Evolutionary conservation across 768 basidiomycete genomes (phyloP).

Genomic region (Pisolithus marmoratus): DNA sequence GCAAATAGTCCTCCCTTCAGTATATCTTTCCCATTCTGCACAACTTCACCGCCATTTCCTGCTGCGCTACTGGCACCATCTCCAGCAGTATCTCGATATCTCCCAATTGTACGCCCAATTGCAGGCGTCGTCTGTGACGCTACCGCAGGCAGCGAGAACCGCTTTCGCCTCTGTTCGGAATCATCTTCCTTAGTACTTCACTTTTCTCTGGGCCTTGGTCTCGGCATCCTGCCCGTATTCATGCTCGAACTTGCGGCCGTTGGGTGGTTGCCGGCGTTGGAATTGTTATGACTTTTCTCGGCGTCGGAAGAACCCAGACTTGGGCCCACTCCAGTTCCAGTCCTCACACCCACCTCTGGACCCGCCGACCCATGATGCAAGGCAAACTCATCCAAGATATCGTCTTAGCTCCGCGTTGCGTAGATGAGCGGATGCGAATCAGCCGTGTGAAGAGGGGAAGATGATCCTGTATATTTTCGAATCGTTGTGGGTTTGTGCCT

Average conservation of each 20-base stretch:
- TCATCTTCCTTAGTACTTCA: conserved; percentile 41
- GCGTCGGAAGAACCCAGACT: background rate
- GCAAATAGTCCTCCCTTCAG: conserved; percentile 28
- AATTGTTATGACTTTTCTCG: too few species aligned
- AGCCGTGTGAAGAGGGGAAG: conserved; percentile 11
- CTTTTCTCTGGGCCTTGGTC: background rate
- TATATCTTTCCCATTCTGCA: conserved; percentile 20
- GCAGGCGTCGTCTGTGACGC: conserved; percentile 70
- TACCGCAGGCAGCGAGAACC: conserved; percentile 74
- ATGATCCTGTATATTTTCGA: background rate
- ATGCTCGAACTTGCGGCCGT: background rate
- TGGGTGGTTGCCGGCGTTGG: too few species aligned
- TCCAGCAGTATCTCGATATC: conserved; percentile 1
- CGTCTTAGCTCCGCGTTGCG: conserved; percentile 58
- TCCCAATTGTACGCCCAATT: conserved; percentile 43
- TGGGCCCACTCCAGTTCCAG: conserved; percentile 18
- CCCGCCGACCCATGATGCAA: conserved; percentile 28
- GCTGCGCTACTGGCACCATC: background rate
- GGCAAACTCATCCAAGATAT: conserved; percentile 61
- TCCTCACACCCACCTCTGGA: conserved; percentile 27
- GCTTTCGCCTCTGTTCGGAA: conserved; percentile 56
- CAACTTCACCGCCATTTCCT: conserved; percentile 3
- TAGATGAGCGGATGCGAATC: conserved; percentile 27
- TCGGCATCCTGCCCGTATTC: conserved; percentile 8
- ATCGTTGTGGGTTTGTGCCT: background rate